A percentile compares a stretch with the other conserved stretches of the same genome.
Evolutionary conservation across 331 rosid species (phyloP).

Genomic region (Telfairia occidentalis): DNA sequence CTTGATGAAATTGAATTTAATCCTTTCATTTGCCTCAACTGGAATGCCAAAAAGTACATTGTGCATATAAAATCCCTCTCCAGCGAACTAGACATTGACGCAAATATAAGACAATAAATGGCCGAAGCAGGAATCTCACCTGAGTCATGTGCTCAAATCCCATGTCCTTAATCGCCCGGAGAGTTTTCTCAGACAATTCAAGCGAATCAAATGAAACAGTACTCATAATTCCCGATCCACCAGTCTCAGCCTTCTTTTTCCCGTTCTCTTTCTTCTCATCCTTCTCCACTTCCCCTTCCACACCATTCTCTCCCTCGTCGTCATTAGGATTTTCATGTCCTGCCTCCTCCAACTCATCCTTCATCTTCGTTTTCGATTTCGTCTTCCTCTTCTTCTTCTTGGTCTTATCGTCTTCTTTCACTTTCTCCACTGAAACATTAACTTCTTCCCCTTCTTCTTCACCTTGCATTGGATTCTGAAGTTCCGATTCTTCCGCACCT

Average conservation of each 20-base stretch:
- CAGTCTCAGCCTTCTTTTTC: conserved; percentile 29
- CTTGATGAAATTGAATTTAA: not conserved
- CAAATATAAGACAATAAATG: not conserved
- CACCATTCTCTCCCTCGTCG: not conserved
- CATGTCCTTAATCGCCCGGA: conserved; percentile 47
- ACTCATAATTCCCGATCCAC: conserved; percentile 66
- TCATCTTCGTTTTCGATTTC: conserved; percentile 6
- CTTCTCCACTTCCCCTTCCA: not conserved
- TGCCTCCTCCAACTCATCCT: conserved; percentile 12
- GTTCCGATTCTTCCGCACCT: conserved; percentile 4
- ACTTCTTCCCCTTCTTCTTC: not conserved
- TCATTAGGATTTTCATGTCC: not conserved
- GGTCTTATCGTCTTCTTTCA: conserved; percentile 1
- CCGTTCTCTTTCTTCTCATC: conserved; percentile 5
- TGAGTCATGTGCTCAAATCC: conserved; percentile 73
- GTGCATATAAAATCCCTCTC: not conserved
- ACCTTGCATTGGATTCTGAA: not conserved
- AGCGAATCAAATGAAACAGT: conserved; percentile 40
- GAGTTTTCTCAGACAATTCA: conserved; percentile 48
- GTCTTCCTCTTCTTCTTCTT: conserved; percentile 16
- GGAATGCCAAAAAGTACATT: not conserved
- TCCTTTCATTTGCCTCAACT: not conserved
- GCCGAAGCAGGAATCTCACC: conserved; percentile 25
- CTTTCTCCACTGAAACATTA: conserved; percentile 10
- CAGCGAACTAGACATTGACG: not conserved